These are phyloP conservation scores for Angomonas deanei DNA, from an alignment of 208 protist genomes.

Conservation along the genomic window DNA sequence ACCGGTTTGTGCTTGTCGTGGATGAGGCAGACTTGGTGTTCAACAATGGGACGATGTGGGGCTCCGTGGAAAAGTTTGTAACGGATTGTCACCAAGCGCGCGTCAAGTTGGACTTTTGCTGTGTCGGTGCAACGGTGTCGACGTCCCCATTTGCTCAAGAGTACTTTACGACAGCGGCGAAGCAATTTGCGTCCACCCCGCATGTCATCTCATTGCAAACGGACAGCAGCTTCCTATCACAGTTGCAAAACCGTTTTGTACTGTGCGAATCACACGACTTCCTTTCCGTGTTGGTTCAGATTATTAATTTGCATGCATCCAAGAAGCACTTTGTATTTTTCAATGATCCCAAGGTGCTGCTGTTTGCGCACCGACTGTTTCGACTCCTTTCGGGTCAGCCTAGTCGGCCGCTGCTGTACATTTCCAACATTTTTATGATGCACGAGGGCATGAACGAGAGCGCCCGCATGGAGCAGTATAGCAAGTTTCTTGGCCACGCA, in stretches of 20 bases:
- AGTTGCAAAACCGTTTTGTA: conserved; percentile 72
- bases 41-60: conserved; percentile 59
- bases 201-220: conserved; percentile 30
- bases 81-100: neutral
- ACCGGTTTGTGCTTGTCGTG: conserved; percentile 67
- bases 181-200: conserved; percentile 14
- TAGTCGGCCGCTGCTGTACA: conserved; percentile 56
- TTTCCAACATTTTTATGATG: conserved; percentile 70
- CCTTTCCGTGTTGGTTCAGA: conserved; percentile 66
- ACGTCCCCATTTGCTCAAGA: conserved; percentile 45
- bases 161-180: conserved; percentile 16
- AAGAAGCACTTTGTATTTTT: conserved; percentile 93
- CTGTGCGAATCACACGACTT: conserved; percentile 66
- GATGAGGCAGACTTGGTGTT: conserved; percentile 88
- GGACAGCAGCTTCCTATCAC: conserved; percentile 50
- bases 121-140: conserved; percentile 83
- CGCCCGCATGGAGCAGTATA: conserved; percentile 76
- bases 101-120: conserved; percentile 38
- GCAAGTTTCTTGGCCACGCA: conserved; percentile 69
- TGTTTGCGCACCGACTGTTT: conserved; percentile 72
- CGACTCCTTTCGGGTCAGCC: conserved; percentile 17
- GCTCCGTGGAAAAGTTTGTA: conserved; percentile 2
- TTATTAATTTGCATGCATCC: conserved; percentile 82
- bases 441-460: conserved; percentile 82
- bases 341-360: conserved; percentile 62